Evolutionary conservation across 306 rosid genomes (phyloP).

Genomic region (Mimosa bimucronata): DNA sequence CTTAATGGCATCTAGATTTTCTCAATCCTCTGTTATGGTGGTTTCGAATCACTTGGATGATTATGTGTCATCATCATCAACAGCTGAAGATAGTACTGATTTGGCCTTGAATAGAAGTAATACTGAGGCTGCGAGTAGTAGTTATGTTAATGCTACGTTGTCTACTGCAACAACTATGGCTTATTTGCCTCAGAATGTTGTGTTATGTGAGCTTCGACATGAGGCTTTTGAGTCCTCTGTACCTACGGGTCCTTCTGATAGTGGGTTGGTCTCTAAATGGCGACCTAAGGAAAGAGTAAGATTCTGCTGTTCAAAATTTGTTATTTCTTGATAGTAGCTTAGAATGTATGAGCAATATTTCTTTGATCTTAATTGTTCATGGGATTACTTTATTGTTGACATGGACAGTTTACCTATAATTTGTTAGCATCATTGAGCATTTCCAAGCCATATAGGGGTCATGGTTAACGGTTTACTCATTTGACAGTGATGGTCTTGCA

Average conservation of each 20-base stretch:
- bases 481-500: neutral
- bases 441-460: conserved; percentile 9
- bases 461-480: neutral
- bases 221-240: conserved; percentile 79
- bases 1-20: conserved; percentile 91
- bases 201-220: conserved; percentile 82
- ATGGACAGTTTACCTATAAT: neutral
- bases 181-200: conserved; percentile 75
- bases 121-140: conserved; percentile 64
- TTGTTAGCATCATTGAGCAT: neutral
- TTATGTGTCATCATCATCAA: conserved; percentile 41
- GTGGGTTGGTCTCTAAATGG: conserved; percentile 94
- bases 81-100: conserved; percentile 49
- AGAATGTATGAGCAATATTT: neutral
- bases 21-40: conserved; percentile 76
- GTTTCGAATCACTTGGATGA: conserved; percentile 66
- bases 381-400: neutral
- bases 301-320: neutral
- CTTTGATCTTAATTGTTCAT: conserved; percentile 4
- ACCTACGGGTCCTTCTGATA: conserved; percentile 75
- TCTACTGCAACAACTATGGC: conserved; percentile 73
- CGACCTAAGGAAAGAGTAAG: conserved; percentile 91
- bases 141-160: conserved; percentile 58
- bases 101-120: conserved; percentile 53
- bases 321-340: neutral